Percentiles rank a stretch among this genome's conserved stretches.
Conservation (phyloP, 2,329 filamentous ascomycete genomes). For the Plenodomus tracheiphilus region DNA sequence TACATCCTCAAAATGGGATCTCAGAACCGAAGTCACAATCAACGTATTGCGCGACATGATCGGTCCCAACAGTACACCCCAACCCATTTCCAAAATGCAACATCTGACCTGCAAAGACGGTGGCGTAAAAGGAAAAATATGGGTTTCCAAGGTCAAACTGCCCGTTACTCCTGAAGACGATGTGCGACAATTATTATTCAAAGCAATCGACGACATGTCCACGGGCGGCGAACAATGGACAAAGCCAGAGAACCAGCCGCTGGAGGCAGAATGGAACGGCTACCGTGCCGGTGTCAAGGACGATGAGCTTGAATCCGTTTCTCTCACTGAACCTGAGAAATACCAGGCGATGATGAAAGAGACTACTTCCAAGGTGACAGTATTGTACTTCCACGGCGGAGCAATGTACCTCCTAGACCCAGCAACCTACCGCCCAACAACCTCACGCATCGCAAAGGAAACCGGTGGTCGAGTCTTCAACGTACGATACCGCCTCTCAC, state of each 20-base stretch:
- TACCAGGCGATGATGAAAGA: conserved; percentile 71
- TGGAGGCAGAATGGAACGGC: conserved; percentile 78
- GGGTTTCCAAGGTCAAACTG: conserved; percentile 74
- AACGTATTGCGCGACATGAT: conserved; percentile 64
- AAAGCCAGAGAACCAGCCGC: conserved; percentile 57
- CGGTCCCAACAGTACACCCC: conserved; percentile 26
- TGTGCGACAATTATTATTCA: conserved; percentile 59
- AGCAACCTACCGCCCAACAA: conserved; percentile 62
- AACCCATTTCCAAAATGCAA: conserved; percentile 55
- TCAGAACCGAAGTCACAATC: conserved; percentile 73
- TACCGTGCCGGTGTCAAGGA: conserved; percentile 61
- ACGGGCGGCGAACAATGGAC: conserved; percentile 36
- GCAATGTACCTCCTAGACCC: conserved; percentile 76
- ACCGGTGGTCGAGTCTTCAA: conserved; percentile 70
- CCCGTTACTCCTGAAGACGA: conserved; percentile 60
- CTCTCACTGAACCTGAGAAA: conserved; percentile 64
- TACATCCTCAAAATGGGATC: conserved; percentile 74
- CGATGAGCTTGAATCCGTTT: conserved; percentile 55
- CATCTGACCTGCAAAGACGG: conserved; percentile 63
- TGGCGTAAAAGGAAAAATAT: conserved; percentile 76
- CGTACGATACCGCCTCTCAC: conserved; percentile 74
- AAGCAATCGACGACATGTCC: conserved; percentile 60
- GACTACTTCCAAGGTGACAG: conserved; percentile 62
- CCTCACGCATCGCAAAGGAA: conserved; percentile 65
- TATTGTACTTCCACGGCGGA: conserved; percentile 77